Base-by-base conservation (phyloP, 352 stramenopile species). In the Globisporangium irregulare region DNA sequence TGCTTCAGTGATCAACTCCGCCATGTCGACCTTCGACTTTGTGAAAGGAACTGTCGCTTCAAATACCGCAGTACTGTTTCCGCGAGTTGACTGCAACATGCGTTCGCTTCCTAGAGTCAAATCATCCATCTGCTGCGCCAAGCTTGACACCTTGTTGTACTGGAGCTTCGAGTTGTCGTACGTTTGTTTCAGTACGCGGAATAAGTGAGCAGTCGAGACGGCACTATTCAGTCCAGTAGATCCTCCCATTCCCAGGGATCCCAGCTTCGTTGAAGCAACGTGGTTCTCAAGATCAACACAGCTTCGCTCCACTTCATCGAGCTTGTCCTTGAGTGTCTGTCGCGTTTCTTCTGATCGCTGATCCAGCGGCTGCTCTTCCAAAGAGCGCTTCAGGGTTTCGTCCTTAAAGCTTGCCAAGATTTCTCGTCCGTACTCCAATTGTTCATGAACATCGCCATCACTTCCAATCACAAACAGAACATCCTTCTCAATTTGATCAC, bases 381-480 rank as follows among this genome's bases (percentile, higher is more conserved):
- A 67, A 9, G 80, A 80, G 25, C 72, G 80, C 68, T 89, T 90
- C 0, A 90, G 61, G 38, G 64, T 74, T 56, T 91, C 81, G 27
- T 92, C 80, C 64, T 86, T 82, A 43, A 90, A 90, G 41, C 84
- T 90, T 5, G 72, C 69, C n/a, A 92, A 65, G 66, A 90, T 89
- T 43, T 92, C 84, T 18, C 81, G 81, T 6, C 77, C 73, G 69
- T 90, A 92, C 46, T 90, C 84, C 2, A 92, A 70, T 61, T 92
- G 84, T 38, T 92, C 82, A 62, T 92, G 84, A n/a, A 92, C 79
- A 59, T 92, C 80, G 24, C 81, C 81, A 57, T 92, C 82, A 66
- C 80, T 90, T 62, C 84, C 84, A 64, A 92, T 90, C n/a, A 92
- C 80, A 63, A 88, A 92, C 51, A 92, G 69, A 3, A 89, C 81